A percentile compares a stretch with the other conserved stretches of the same genome.
phyloP scores from a whole-genome alignment of 192 early-diverging fungal genomes.

The Podila verticillata region DNA sequence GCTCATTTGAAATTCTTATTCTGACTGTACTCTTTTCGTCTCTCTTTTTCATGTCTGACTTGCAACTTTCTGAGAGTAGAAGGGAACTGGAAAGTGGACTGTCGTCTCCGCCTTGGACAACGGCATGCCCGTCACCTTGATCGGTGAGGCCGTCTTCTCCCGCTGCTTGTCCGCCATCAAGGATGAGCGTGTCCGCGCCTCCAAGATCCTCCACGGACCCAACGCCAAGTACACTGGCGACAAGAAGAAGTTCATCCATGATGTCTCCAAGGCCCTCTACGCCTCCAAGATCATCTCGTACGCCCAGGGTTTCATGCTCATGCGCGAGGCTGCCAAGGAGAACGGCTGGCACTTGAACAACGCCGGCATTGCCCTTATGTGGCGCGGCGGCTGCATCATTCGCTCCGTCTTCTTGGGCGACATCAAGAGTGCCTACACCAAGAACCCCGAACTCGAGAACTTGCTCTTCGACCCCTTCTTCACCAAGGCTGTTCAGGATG shows the following conservation, averaged over 20 bases:
- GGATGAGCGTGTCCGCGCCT: slow-evolving; percentile 93
- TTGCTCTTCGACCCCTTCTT: slow-evolving; percentile 98
- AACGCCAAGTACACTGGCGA: slow-evolving; percentile 80
- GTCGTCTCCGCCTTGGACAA: slow-evolving; percentile 94
- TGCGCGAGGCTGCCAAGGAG: slow-evolving; percentile 94
- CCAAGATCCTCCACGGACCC: slow-evolving; percentile 86
- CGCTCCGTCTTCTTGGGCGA: slow-evolving; percentile 96
- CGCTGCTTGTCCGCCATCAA: slow-evolving; percentile 97
- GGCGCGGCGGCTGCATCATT: slow-evolving; percentile 99
- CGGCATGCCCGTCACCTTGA: slow-evolving; percentile 96
- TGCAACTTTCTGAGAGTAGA: slow-evolving; percentile 54
- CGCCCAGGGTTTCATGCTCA: slow-evolving; percentile 99
- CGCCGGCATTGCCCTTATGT: slow-evolving; percentile 98
- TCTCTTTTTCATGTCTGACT: slow-evolving; percentile 8
- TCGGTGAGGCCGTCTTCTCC: slow-evolving; percentile 98
- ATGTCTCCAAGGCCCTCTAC: slow-evolving; percentile 93
- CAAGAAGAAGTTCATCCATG: slow-evolving; percentile 88
- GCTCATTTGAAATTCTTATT: neutral
- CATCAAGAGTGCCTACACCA: slow-evolving; percentile 94
- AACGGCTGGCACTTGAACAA: slow-evolving; percentile 96
- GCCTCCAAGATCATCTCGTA: slow-evolving; percentile 99
- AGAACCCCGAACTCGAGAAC: slow-evolving; percentile 87
- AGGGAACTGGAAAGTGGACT: slow-evolving; percentile 99
- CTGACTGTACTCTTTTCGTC: neutral
- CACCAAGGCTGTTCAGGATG: slow-evolving; percentile 86